Conservation (phyloP, 164 flowering plant genomes). For the Stephania yunnanensis region DNA sequence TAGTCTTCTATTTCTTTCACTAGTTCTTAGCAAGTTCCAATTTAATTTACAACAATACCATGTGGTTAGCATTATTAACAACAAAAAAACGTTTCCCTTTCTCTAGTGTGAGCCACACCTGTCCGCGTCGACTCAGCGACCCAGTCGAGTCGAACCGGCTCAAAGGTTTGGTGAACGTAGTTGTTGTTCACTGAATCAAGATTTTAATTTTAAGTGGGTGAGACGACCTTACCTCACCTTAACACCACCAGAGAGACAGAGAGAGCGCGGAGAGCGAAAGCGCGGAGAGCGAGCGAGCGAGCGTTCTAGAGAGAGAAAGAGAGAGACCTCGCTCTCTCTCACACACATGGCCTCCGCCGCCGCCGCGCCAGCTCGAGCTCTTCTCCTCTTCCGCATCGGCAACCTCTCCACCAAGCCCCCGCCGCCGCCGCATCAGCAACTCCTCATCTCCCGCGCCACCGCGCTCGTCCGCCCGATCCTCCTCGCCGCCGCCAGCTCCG, state of each 20-base stretch:
- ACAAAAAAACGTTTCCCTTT: no score
- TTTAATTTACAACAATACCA: no score
- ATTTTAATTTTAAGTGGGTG: neutral
- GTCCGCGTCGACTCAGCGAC: neutral
- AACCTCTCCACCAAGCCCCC: constrained; percentile 15
- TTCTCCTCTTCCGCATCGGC: constrained; percentile 18
- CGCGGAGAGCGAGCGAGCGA: neutral
- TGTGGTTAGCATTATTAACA: no score
- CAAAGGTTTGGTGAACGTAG: neutral
- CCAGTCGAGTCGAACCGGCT: no score
- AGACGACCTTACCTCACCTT: neutral
- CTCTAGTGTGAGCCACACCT: neutral
- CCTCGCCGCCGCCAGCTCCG: neutral
- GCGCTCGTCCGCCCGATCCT: neutral
- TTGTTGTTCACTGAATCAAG: no score
- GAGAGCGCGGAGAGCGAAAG: neutral
- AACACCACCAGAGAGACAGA: neutral
- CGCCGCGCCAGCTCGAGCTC: constrained; percentile 14
- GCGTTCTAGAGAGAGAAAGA: neutral
- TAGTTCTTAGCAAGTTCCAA: no score
- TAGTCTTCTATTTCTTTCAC: no score
- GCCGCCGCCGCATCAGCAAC: neutral
- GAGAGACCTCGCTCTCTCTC: neutral
- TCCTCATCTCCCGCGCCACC: neutral
- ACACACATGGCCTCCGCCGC: constrained; percentile 13